These are phyloP conservation scores for Trichosphaerium sp. DNA, from an alignment of 78 protist genomes.

Conservation along the genomic window DNA sequence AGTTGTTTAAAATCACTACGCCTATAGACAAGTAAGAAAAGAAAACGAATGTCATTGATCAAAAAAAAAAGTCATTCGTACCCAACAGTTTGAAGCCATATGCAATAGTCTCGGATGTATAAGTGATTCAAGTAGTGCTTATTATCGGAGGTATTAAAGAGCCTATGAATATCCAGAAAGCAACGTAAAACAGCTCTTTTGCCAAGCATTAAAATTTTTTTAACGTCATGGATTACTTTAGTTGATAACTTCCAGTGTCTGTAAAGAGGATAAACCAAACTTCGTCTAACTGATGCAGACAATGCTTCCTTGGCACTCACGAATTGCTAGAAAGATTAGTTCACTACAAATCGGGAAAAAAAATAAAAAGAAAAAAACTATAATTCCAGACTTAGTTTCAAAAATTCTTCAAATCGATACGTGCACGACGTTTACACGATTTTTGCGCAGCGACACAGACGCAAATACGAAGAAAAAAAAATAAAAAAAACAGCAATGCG, in stretches of 20 bases:
- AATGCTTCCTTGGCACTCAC: not conserved
- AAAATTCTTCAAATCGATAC: too few species aligned
- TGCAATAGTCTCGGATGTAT: not conserved
- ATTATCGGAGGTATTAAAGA: not conserved
- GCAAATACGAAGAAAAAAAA: too few species aligned
- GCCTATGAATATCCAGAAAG: not conserved
- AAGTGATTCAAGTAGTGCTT: not conserved
- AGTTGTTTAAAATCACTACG: not conserved
- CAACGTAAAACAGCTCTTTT: not conserved
- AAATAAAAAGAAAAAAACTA: too few species aligned
- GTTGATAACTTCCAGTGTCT: slow-evolving; percentile 7
- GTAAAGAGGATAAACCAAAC: slow-evolving; percentile 22
- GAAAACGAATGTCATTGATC: too few species aligned
- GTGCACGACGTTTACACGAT: too few species aligned
- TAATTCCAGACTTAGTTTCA: too few species aligned
- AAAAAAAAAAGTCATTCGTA: too few species aligned
- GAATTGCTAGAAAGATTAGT: not conserved
- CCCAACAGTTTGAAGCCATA: slow-evolving; percentile 19
- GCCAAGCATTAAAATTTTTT: not conserved
- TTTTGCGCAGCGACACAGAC: too few species aligned
- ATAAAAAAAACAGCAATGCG: too few species aligned
- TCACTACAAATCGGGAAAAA: too few species aligned
- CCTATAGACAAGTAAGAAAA: too few species aligned
- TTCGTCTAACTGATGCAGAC: not conserved
- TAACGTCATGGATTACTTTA: not conserved